phyloP scores from a whole-genome alignment of 805 yeast species.

The Wickerhamiella azymoides region DNA sequence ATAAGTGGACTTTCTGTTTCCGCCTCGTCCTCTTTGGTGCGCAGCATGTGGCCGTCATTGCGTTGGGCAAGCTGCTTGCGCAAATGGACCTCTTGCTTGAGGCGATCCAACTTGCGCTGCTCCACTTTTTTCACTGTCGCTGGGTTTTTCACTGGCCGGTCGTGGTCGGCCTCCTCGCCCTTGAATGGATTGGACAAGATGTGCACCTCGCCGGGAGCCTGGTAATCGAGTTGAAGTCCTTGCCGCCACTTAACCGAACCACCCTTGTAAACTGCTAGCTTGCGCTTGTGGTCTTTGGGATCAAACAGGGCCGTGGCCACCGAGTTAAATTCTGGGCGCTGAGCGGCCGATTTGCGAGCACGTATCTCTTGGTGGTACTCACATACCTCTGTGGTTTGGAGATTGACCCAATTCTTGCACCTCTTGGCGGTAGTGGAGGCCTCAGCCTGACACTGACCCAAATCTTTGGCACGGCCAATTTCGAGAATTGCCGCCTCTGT shows the following conservation, averaged over 20 bases:
- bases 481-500: slow-evolving; percentile 45
- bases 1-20: not conserved
- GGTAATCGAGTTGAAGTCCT: slow-evolving; percentile 21
- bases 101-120: slow-evolving; percentile 11
- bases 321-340: slow-evolving; percentile 62
- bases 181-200: slow-evolving; percentile 5
- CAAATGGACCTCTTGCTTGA: slow-evolving; percentile 21
- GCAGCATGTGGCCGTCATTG: slow-evolving; percentile 18
- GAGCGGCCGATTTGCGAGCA: slow-evolving; percentile 37
- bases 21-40: slow-evolving; percentile 18
- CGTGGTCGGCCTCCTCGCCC: slow-evolving; percentile 1
- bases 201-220: slow-evolving; percentile 18
- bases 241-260: slow-evolving; percentile 21
- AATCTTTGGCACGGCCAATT: slow-evolving; percentile 54
- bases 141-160: not conserved
- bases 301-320: slow-evolving; percentile 42
- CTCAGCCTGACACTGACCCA: slow-evolving; percentile 49
- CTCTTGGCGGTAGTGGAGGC: slow-evolving; percentile 32
- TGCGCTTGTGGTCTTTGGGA: slow-evolving; percentile 36
- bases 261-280: slow-evolving; percentile 29
- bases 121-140: slow-evolving; percentile 21
- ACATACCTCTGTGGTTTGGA: slow-evolving; percentile 42
- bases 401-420: slow-evolving; percentile 53
- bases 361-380: slow-evolving; percentile 55
- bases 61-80: slow-evolving; percentile 25